Base-by-base conservation (phyloP, 2,329 filamentous ascomycete species). In the Mycogone perniciosa region DNA sequence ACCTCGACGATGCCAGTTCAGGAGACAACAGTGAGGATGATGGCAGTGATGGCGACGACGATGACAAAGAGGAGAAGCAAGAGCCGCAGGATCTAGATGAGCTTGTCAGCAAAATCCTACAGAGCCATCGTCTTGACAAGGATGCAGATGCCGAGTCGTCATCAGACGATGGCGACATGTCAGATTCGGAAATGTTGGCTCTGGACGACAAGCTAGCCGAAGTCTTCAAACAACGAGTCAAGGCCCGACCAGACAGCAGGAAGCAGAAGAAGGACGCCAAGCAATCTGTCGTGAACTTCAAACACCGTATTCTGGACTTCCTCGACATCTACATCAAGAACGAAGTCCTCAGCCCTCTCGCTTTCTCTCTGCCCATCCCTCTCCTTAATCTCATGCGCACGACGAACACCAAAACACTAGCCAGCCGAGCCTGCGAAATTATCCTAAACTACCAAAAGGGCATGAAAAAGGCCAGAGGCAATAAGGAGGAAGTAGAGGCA, bases 101-200 rank as follows among this genome's bases (percentile, higher is more conserved):
- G 38, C 85, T 89, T 50, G 80, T 96, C 30, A 87, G 87, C 2
- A 79, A 84, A 57, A 86, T 91, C 2, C 80, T 96, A 2, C 84
- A 88, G 38, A 91, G 85, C 48, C 85, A 86, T 54, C 71, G 74
- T 6, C 70, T 82, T 26, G 80, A 85, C 63, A 79, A 83, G 48
- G 79, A 83, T 54, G 70, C 68, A 11, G 73, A 76, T 1, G 77
- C 77, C 2, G 77, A 78, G 3, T 74, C 74, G 1, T 79, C 76
- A 1, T 82, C 82, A 31, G 79, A 79, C 7, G 86, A 86, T 53
- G 83, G 80, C 3, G 89, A 96, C 68, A 96, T 99, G 90, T 86
- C 89, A 54, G 92, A 97, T 69, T 90, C 92, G 13, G 86, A 96
- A 64, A 97, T 97, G 93, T 84, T 96, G 71, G 84, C 84, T 4